These are phyloP conservation scores for Lactifluus piperatus DNA, from an alignment of 768 basidiomycete species.

Conservation along the genomic window DNA sequence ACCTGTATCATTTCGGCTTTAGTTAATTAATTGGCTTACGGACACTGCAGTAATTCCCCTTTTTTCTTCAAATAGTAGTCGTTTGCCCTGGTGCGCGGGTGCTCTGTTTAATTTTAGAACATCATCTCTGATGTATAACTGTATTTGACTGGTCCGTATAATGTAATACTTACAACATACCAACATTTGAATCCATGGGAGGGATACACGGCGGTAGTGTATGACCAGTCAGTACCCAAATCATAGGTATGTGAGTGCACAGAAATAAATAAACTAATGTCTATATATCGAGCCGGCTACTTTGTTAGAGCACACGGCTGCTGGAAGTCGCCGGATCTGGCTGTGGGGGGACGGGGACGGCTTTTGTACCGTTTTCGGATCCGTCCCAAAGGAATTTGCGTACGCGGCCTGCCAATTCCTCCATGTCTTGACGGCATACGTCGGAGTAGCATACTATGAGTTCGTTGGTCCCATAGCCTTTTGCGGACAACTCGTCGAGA, in stretches of 20 bases:
- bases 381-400: slow-evolving; percentile 20
- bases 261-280: background rate
- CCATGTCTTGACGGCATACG: slow-evolving; percentile 15
- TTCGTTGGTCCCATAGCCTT: background rate
- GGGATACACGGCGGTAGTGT: background rate
- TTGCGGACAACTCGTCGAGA: slow-evolving; percentile 1
- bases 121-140: background rate
- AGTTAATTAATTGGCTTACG: background rate
- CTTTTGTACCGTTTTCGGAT: slow-evolving; percentile 4
- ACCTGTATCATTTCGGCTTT: background rate
- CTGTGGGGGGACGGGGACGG: slow-evolving; percentile 12
- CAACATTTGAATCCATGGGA: too few species aligned
- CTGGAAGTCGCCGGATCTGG: background rate
- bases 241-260: background rate
- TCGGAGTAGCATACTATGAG: slow-evolving; percentile 21
- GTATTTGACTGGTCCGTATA: background rate
- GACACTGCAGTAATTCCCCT: background rate
- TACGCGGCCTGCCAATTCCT: slow-evolving; percentile 10
- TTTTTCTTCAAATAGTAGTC: background rate
- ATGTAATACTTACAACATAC: background rate
- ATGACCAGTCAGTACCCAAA: background rate
- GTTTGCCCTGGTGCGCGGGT: background rate
- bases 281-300: too few species aligned
- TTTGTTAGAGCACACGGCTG: background rate
- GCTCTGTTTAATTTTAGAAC: background rate